These are phyloP conservation scores for Prosopis cineraria DNA, from an alignment of 306 rosid species.

Conservation along the genomic window DNA sequence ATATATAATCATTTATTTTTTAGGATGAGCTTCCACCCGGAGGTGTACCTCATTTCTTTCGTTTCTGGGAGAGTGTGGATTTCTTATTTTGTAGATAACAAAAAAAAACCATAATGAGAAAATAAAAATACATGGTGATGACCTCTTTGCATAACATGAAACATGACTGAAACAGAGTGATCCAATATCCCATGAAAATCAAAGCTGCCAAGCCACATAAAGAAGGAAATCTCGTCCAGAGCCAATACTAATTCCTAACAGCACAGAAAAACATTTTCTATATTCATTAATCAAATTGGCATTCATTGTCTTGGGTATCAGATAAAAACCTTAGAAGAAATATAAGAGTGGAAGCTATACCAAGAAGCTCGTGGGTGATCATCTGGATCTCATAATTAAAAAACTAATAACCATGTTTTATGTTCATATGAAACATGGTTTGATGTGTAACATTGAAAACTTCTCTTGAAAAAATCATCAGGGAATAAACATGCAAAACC, in stretches of 20 bases:
- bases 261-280: neutral
- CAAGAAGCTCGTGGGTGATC: neutral
- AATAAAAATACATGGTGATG: neutral
- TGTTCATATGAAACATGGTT: slow-evolving; percentile 1
- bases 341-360: neutral
- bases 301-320: neutral
- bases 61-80: neutral
- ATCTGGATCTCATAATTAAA: neutral
- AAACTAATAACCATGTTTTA: neutral
- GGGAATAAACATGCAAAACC: neutral
- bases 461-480: neutral
- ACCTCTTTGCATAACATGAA: neutral
- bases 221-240: neutral
- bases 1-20: neutral
- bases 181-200: neutral
- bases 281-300: neutral
- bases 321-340: neutral
- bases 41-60: neutral
- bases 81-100: neutral
- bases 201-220: neutral
- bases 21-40: no score
- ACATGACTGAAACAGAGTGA: neutral
- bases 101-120: neutral
- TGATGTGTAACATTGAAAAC: neutral
- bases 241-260: neutral